These are phyloP conservation scores for Kazachstania taianensis DNA, from an alignment of 805 yeast genomes.

Conservation along the genomic window DNA sequence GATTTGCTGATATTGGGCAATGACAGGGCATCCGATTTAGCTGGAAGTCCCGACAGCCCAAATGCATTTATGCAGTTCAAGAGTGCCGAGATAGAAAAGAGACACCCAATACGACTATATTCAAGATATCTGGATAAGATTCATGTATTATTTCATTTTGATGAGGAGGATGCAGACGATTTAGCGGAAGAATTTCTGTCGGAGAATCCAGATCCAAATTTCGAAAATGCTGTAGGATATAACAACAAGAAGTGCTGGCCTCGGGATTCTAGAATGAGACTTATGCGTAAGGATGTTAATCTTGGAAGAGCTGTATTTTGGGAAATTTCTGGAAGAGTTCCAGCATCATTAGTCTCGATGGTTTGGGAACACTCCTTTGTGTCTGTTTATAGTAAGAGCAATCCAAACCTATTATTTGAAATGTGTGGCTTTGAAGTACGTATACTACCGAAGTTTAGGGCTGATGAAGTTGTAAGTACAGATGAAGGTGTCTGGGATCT, in stretches of 20 bases:
- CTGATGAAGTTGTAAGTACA: constrained; percentile 40
- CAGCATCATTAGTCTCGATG: constrained; percentile 59
- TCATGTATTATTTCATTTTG: constrained; percentile 68
- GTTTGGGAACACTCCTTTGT: constrained; percentile 75
- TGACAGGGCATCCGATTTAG: constrained; percentile 78
- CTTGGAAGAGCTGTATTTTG: constrained; percentile 86
- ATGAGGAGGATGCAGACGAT: constrained; percentile 62
- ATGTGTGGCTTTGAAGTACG: constrained; percentile 96
- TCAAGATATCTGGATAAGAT: constrained; percentile 76
- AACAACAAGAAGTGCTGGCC: constrained; percentile 94
- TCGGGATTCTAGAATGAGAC: constrained; percentile 77
- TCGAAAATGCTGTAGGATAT: constrained; percentile 76
- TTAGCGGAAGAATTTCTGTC: constrained; percentile 64
- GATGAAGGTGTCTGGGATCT: constrained; percentile 92
- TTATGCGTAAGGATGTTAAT: constrained; percentile 84
- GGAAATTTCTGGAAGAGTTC: constrained; percentile 77
- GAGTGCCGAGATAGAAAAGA: constrained; percentile 44
- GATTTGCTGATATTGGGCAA: constrained; percentile 78
- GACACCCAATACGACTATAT: constrained; percentile 72
- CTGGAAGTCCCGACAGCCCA: constrained; percentile 65
- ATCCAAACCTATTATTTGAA: constrained; percentile 77
- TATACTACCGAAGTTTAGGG: constrained; percentile 64
- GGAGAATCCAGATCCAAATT: constrained; percentile 89
- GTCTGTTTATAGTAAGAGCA: constrained; percentile 83
- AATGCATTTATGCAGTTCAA: constrained; percentile 71